Evolutionary conservation across 768 basidiomycete species (phyloP), one percentile per base, ranked within the genome.

Genomic region (Dacryopinax spathularia): DNA sequence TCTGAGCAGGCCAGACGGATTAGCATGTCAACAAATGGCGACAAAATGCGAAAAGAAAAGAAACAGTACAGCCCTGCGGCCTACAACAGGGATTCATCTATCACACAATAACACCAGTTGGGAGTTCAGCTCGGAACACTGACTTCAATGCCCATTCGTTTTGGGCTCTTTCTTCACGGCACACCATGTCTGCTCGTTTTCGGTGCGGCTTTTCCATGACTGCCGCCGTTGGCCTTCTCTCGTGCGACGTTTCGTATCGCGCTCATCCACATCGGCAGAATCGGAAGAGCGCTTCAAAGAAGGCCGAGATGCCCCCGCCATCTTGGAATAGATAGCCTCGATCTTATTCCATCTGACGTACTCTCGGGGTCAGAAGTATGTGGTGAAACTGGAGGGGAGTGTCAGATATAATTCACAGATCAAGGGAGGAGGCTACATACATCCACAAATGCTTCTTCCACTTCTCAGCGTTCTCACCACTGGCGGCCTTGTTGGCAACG

Each of bases 401-500:
- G n/a, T 20, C 33, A 62, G 33, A 31, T n/a, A 22, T 16, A 39
- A 10, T 5, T 13, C 7, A 62, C 15, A 48, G 12, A 2, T 29
- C 44, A 65, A 63, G 29, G 39, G 20, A 34, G 29, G 10, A 36
- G 43, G 43, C 41, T 34, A 88, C 91, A 73, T 75, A 94, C 91
- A 91, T 89, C 93, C 93, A 96, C n/a, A 94, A 80, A 77, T 96
- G 91, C 67, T 90, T 83, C 66, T 89, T 81, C 93, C 92, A 96
- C 72, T 89, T 80, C 72, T 87, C 87, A 20, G 82, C 79, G 69
- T 95, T 88, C 74, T 90, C 87, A 16, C 93, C 92, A 39, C 82
- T 81, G 3, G 84, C 81, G 66, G 84, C 81, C 73, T 94, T 93
- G 35, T 81, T 72, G 61, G 81, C 82, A 31, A 95, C 79, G 1